A percentile compares a stretch with the other conserved stretches of the same genome.
These are phyloP conservation scores for Obba rivulosa DNA, from an alignment of 768 basidiomycete genomes.

Conservation along the genomic window DNA sequence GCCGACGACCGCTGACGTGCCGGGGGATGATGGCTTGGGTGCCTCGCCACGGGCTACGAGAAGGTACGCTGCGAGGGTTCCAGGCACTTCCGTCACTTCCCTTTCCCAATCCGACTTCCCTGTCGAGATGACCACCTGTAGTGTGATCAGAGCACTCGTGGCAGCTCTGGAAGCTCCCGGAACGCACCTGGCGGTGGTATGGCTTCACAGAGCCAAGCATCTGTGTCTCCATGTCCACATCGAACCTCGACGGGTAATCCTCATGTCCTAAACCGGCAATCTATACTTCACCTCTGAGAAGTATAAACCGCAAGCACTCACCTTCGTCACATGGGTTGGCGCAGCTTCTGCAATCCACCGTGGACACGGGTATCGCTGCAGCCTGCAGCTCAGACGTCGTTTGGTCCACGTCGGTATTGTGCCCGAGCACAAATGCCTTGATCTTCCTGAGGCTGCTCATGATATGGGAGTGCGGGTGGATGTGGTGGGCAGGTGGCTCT, in stretches of 20 bases:
- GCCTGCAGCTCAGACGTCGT: slow-evolving; percentile 48
- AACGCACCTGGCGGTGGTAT: slow-evolving; percentile 70
- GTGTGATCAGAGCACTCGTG: slow-evolving; percentile 2
- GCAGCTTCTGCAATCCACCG: slow-evolving; percentile 68
- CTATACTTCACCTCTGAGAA: neutral
- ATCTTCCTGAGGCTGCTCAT: slow-evolving; percentile 23
- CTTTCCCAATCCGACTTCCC: slow-evolving; percentile 86
- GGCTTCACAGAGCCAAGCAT: slow-evolving; percentile 86
- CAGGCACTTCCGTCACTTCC: slow-evolving; percentile 67
- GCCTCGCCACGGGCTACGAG: slow-evolving; percentile 14
- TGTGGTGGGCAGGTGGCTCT: neutral
- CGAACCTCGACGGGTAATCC: slow-evolving; percentile 67
- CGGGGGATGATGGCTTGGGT: neutral
- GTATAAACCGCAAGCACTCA: slow-evolving; percentile 13
- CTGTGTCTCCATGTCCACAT: slow-evolving; percentile 71
- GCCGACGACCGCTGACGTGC: neutral
- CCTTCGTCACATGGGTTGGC: slow-evolving; percentile 75
- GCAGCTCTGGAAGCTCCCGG: neutral
- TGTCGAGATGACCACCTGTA: slow-evolving; percentile 81
- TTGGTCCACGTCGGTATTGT: slow-evolving; percentile 29
- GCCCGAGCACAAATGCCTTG: slow-evolving; percentile 21
- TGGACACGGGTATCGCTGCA: slow-evolving; percentile 58
- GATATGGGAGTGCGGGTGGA: neutral
- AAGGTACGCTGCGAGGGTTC: slow-evolving; percentile 65
- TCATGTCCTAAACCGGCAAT: slow-evolving; percentile 51